These are phyloP conservation scores for Brassica hybrid DNA, from an alignment of 441 rosid genomes.

Conservation along the genomic window DNA sequence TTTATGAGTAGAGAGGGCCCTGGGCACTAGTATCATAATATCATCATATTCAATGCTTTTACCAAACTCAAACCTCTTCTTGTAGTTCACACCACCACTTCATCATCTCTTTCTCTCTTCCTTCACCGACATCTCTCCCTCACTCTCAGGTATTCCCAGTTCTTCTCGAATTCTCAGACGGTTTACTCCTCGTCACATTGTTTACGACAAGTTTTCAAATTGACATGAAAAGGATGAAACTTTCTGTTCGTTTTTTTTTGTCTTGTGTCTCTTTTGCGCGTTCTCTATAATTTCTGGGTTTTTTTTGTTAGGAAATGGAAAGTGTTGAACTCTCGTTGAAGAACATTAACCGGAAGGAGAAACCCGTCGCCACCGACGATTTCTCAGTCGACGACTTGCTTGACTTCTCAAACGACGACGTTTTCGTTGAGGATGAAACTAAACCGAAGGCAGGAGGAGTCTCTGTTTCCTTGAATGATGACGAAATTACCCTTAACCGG, in stretches of 20 bases:
- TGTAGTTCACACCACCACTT: constrained; percentile 4
- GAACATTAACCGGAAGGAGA: constrained; percentile 26
- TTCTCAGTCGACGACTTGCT: constrained; percentile 42
- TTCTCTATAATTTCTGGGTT: neutral
- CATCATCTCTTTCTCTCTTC: constrained; percentile 13
- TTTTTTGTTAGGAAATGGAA: constrained; percentile 32
- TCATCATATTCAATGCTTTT: constrained; percentile 29
- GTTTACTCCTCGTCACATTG: neutral
- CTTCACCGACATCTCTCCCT: constrained; percentile 26
- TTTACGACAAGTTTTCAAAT: neutral
- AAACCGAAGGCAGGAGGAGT: neutral
- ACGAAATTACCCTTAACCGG: constrained; percentile 28
- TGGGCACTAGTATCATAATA: constrained; percentile 18
- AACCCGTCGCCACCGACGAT: constrained; percentile 21
- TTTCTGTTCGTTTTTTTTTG: neutral
- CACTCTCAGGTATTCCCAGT: neutral
- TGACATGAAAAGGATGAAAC: neutral
- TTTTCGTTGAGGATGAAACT: constrained; percentile 32
- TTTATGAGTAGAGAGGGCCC: constrained; percentile 22
- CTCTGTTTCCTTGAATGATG: constrained; percentile 10
- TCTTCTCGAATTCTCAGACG: neutral
- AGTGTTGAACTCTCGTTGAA: constrained; percentile 34
- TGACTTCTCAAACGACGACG: constrained; percentile 41
- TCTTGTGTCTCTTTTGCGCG: neutral
- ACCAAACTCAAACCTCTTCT: constrained; percentile 28